These are phyloP conservation scores for Rhododendron kiyosumense DNA, from an alignment of 148 eudicot species.

Conservation along the genomic window DNA sequence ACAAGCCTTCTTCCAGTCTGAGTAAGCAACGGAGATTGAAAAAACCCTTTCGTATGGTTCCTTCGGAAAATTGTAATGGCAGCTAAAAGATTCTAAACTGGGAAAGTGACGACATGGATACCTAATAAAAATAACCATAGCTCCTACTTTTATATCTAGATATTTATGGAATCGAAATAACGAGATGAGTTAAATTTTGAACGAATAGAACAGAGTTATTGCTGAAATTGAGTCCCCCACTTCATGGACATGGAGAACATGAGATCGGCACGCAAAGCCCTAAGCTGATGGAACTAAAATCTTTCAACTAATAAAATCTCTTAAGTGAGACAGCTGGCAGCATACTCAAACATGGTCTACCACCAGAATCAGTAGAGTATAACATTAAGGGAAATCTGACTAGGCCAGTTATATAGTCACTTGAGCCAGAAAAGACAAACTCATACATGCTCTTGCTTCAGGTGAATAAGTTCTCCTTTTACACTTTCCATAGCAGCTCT, in stretches of 20 bases:
- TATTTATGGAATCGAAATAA: not conserved
- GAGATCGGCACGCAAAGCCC: not conserved
- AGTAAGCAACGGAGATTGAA: not conserved
- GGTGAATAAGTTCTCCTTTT: conserved; percentile 73
- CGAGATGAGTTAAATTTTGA: not conserved
- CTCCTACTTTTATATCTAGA: not conserved
- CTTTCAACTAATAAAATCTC: not conserved
- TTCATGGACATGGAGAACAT: not conserved
- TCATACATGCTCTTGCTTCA: conserved; percentile 79
- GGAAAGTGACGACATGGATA: not conserved
- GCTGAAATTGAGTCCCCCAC: not conserved
- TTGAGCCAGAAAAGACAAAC: not conserved
- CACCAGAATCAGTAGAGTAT: not conserved
- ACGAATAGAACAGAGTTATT: not conserved
- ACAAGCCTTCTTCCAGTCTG: not conserved
- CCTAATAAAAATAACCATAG: not conserved
- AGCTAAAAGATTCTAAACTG: not conserved
- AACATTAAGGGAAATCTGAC: not conserved
- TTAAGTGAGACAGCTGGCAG: not conserved
- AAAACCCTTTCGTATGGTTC: not conserved
- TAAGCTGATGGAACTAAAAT: not conserved
- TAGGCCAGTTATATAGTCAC: not conserved
- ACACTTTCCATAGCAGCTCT: conserved; percentile 84
- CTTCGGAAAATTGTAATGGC: not conserved
- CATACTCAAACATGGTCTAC: not conserved